Conservation (phyloP, 1,284 basidiomycete species). For the Heterobasidion parviporum region DNA sequence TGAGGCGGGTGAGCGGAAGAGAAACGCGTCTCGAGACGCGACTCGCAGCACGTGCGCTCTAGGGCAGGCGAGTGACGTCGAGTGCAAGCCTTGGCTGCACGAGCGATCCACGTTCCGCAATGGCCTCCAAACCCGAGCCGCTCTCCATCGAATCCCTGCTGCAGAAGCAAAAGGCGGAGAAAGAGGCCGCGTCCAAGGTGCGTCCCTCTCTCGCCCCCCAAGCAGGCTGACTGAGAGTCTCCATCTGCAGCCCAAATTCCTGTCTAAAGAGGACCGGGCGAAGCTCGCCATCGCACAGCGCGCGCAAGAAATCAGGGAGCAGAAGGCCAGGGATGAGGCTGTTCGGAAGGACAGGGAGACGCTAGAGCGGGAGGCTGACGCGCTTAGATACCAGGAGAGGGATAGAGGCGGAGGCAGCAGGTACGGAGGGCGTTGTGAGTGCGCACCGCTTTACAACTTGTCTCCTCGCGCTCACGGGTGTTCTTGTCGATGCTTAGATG, state of each 20-base stretch:
- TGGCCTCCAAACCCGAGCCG: constrained; percentile 44
- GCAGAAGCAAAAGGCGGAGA: constrained; percentile 80
- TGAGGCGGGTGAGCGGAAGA: not conserved
- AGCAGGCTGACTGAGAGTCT: constrained; percentile 1
- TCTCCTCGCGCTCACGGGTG: constrained; percentile 5
- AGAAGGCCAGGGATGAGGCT: constrained; percentile 55
- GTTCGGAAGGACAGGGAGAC: constrained; percentile 49
- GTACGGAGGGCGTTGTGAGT: constrained; percentile 39
- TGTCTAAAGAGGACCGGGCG: constrained; percentile 84
- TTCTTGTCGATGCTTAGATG: constrained; percentile 33
- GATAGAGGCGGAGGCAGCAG: constrained; percentile 26
- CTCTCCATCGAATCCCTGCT: constrained; percentile 81
- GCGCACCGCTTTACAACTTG: constrained; percentile 11
- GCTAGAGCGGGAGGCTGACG: constrained; percentile 72
- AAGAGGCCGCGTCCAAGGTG: constrained; percentile 84
- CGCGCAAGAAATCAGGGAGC: constrained; percentile 66
- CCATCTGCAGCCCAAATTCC: constrained; percentile 69
- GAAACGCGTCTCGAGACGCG: not conserved
- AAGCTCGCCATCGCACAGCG: constrained; percentile 81
- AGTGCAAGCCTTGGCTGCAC: constrained; percentile 8
- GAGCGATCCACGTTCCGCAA: constrained; percentile 15
- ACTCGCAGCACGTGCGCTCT: not conserved
- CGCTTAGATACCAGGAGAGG: constrained; percentile 40
- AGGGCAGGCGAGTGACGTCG: not conserved
- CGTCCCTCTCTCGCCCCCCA: constrained; percentile 1